These are phyloP conservation scores for Xylariaceae sp. DNA, from an alignment of 2,329 filamentous ascomycete species.

Conservation along the genomic window DNA sequence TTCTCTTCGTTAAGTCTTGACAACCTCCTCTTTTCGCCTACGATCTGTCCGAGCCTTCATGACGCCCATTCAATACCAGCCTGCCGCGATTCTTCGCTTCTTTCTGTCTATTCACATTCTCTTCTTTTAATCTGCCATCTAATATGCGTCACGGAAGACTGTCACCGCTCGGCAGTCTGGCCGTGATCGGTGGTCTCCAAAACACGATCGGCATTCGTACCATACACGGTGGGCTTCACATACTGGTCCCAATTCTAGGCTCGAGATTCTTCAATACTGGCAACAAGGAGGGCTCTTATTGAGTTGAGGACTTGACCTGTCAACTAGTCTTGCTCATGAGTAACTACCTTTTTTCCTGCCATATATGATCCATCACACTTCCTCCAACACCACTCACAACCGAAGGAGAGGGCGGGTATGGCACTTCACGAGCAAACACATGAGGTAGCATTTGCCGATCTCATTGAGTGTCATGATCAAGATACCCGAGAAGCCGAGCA, in stretches of 20 bases:
- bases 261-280: slow-evolving; percentile 17
- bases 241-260: slow-evolving; percentile 10
- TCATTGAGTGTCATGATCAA: slow-evolving; percentile 13
- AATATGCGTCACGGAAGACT: slow-evolving; percentile 35
- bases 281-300: slow-evolving; percentile 15
- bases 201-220: slow-evolving; percentile 5
- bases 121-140: slow-evolving; percentile 41
- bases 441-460: slow-evolving; percentile 18
- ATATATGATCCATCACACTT: slow-evolving; percentile 13
- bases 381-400: slow-evolving; percentile 9
- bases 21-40: slow-evolving; percentile 29
- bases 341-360: slow-evolving; percentile 10
- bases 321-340: slow-evolving; percentile 15
- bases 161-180: slow-evolving; percentile 19
- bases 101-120: slow-evolving; percentile 35
- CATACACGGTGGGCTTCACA: slow-evolving; percentile 13
- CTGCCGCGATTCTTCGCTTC: slow-evolving; percentile 49
- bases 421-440: slow-evolving; percentile 21
- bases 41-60: slow-evolving; percentile 54
- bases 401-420: slow-evolving; percentile 16
- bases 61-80: slow-evolving; percentile 57
- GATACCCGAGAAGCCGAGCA: slow-evolving; percentile 9
- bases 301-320: slow-evolving; percentile 17
- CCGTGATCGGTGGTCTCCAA: slow-evolving; percentile 14
- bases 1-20: slow-evolving; percentile 76